A percentile compares a stretch with the other conserved stretches of the same genome.
Conservation (phyloP, 179 eudicot genomes). For the Beta lomatogona region DNA sequence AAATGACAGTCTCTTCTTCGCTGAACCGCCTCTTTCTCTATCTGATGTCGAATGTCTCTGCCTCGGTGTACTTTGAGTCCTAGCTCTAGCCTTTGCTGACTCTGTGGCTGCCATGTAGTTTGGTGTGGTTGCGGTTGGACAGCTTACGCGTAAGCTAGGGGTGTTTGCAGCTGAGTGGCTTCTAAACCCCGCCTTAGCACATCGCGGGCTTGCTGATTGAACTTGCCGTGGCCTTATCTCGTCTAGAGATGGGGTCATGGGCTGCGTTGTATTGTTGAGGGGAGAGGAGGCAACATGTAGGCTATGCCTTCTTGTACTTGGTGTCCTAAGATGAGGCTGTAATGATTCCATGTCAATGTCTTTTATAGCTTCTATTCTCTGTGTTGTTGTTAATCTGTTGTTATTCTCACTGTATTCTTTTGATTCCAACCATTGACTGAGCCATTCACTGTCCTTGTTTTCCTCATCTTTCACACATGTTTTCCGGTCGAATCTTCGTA, state of each 20-base stretch:
- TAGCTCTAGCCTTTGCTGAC: conserved; percentile 64
- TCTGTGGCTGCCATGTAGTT: conserved; percentile 82
- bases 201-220: conserved; percentile 60
- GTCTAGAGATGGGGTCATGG: conserved; percentile 47
- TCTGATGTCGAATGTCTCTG: conserved; percentile 58
- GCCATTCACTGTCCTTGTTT: conserved; percentile 46
- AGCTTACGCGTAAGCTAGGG: conserved; percentile 30
- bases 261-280: neutral
- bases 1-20: conserved; percentile 60
- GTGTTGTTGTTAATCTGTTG: conserved; percentile 41
- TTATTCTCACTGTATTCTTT: conserved; percentile 46
- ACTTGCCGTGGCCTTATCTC: conserved; percentile 40
- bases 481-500: conserved; percentile 15
- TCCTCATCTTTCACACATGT: conserved; percentile 9
- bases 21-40: conserved; percentile 45
- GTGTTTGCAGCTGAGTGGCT: conserved; percentile 59
- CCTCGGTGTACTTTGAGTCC: conserved; percentile 61
- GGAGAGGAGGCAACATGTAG: conserved; percentile 26
- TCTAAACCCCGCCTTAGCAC: conserved; percentile 31
- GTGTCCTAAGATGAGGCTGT: conserved; percentile 24
- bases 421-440: conserved; percentile 50
- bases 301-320: conserved; percentile 24
- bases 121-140: conserved; percentile 33
- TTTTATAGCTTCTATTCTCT: conserved; percentile 47
- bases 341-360: conserved; percentile 48